Evolutionary conservation across 1,284 basidiomycete genomes (phyloP), one percentile per base, ranked within the genome.

Genomic region (Malassezia cuniculi): DNA sequence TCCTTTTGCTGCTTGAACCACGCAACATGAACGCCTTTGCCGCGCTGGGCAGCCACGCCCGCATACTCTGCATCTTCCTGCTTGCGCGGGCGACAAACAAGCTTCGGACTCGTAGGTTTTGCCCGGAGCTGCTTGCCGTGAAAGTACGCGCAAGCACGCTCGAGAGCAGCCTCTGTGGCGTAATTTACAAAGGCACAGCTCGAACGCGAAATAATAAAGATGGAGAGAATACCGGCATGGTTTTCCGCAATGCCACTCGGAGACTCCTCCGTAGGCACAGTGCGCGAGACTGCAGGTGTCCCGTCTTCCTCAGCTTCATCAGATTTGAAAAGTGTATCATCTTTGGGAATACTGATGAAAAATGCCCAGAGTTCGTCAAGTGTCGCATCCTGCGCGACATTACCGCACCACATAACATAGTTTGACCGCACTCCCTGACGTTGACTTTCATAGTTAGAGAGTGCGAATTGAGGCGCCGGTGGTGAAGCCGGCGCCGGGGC

Each of bases 361-460:
- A 89, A 87, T 3, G 73, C 71, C 81, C 81, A 85, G 2, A 94
- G 73, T 66, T 94, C 89, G 55, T 86, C 80, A 47, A 86, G 77
- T 0, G 78, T 80, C 5, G 85, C 79, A 57, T 93, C 84, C 9
- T 52, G 50, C 1, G 85, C 82, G 4, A 89, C 80, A 55, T 89
- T 90, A 8, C 85, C 85, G 12, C 78, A 78, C 90, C 89, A 94
- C 82, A 93, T 85, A 2, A 90, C 87, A 81, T 80, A 89, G 49
- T 87, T 84, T 15, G 83, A 85, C 9, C 85, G 76, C 34, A 81
- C 74, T 5, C 52, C 55, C 34, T 57, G 52, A 22, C 47, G 46
- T 3, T 50, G 55, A 26, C 49, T 26, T 8, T 21, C 32, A 6
- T 31, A 34, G 10, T 17, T 19, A 14, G n/a, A n/a, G n/a, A n/a